These are phyloP conservation scores for Cordyceps cicadae DNA, from an alignment of 2,329 filamentous ascomycete species.

Conservation along the genomic window DNA sequence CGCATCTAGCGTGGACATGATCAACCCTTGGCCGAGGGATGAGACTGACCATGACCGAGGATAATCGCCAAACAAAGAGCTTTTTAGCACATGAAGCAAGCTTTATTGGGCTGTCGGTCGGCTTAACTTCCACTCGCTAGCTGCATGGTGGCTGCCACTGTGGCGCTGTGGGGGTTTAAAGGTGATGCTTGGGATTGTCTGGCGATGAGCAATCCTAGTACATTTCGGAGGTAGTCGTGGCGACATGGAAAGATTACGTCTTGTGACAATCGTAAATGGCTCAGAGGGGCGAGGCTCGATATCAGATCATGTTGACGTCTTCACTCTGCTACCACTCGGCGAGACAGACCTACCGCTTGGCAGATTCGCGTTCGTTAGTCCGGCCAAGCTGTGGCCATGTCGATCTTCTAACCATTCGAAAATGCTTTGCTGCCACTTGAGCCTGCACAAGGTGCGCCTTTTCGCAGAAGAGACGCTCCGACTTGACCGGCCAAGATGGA, in stretches of 20 bases:
- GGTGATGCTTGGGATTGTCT: neutral
- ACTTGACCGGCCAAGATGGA: neutral
- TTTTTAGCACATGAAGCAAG: neutral
- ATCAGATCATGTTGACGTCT: neutral
- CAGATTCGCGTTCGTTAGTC: neutral
- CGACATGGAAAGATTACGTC: neutral
- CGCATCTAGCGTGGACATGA: neutral
- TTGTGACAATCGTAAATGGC: neutral
- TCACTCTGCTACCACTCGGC: too few species aligned
- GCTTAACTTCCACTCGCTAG: neutral
- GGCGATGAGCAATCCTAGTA: neutral
- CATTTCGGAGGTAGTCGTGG: neutral
- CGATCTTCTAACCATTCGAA: neutral
- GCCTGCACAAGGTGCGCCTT: neutral
- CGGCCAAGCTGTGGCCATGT: neutral
- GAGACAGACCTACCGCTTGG: neutral
- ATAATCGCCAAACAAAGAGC: neutral
- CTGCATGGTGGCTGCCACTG: conserved; percentile 1
- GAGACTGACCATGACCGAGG: neutral
- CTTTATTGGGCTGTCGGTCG: neutral
- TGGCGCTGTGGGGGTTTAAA: conserved; percentile 8
- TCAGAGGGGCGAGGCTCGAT: neutral
- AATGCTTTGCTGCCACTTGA: neutral
- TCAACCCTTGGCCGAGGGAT: neutral
- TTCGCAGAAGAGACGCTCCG: neutral